Conservation (phyloP, 2,329 filamentous ascomycete species). For the Uncinocarpus reesii region DNA sequence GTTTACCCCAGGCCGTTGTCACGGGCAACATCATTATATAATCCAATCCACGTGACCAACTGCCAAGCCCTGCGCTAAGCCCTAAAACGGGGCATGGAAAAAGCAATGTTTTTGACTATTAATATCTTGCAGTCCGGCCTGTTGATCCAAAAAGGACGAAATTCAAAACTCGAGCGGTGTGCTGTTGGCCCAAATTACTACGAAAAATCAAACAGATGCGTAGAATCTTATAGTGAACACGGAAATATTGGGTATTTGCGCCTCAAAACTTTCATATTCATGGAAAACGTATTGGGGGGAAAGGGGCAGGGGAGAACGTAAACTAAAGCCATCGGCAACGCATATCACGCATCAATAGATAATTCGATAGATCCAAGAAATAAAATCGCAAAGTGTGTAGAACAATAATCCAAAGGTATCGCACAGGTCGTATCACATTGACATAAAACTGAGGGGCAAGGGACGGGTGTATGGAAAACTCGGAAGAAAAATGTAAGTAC, state of each 20-base stretch:
- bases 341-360: too few relatives aligned
- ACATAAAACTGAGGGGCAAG: neutral
- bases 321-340: too few relatives aligned
- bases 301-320: too few relatives aligned
- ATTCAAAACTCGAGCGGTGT: slow-evolving; percentile 5
- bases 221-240: too few relatives aligned
- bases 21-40: slow-evolving; percentile 9
- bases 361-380: too few relatives aligned
- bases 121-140: too few relatives aligned
- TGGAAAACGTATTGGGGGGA: too few relatives aligned
- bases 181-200: neutral
- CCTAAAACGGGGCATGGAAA: neutral
- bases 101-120: neutral
- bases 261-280: too few relatives aligned
- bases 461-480: neutral
- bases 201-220: neutral
- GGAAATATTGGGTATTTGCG: too few relatives aligned
- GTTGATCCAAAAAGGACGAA: neutral
- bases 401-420: neutral
- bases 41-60: neutral
- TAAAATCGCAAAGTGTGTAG: neutral
- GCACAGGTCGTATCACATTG: neutral
- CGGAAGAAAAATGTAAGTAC: slow-evolving; percentile 6
- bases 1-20: slow-evolving; percentile 11
- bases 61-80: neutral